Percentiles rank a stretch among this genome's conserved stretches.
These are phyloP conservation scores for Aspergillus alliaceus DNA, from an alignment of 2,329 filamentous ascomycete genomes.

Conservation along the genomic window DNA sequence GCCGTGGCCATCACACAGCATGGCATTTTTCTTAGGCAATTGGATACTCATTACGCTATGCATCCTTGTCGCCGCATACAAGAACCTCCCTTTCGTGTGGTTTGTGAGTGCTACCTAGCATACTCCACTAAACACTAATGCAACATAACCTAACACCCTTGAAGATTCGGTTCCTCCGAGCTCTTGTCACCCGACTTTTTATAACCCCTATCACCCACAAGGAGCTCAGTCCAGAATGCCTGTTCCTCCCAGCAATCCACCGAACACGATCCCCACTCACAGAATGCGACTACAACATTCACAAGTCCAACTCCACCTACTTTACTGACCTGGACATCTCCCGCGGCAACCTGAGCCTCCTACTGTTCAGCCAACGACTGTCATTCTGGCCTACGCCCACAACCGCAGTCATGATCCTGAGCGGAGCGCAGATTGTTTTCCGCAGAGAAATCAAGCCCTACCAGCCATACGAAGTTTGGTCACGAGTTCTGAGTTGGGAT, in stretches of 20 bases:
- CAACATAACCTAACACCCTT: not conserved
- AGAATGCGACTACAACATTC: constrained; percentile 21
- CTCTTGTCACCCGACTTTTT: not conserved
- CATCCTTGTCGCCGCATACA: constrained; percentile 3
- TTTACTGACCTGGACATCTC: constrained; percentile 20
- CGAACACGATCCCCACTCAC: constrained; percentile 5
- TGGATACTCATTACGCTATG: not conserved
- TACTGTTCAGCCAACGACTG: not conserved
- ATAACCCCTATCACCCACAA: not conserved
- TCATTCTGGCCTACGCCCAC: not conserved
- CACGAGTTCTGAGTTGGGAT: constrained; percentile 67
- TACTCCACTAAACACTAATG: not conserved
- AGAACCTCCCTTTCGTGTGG: constrained; percentile 11
- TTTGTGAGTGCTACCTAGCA: constrained; percentile 6
- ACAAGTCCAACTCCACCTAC: constrained; percentile 21
- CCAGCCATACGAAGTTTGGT: constrained; percentile 68
- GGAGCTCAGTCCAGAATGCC: not conserved
- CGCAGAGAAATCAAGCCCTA: constrained; percentile 66
- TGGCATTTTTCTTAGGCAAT: not conserved
- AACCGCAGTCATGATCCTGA: constrained; percentile 2
- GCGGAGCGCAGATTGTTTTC: constrained; percentile 67
- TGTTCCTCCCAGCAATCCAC: constrained; percentile 6
- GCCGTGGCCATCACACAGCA: not conserved
- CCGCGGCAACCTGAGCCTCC: constrained; percentile 11
- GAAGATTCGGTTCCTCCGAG: constrained; percentile 6